phyloP scores from a whole-genome alignment of 2,329 filamentous ascomycete genomes.

The Aspergillus eucalypticola region DNA sequence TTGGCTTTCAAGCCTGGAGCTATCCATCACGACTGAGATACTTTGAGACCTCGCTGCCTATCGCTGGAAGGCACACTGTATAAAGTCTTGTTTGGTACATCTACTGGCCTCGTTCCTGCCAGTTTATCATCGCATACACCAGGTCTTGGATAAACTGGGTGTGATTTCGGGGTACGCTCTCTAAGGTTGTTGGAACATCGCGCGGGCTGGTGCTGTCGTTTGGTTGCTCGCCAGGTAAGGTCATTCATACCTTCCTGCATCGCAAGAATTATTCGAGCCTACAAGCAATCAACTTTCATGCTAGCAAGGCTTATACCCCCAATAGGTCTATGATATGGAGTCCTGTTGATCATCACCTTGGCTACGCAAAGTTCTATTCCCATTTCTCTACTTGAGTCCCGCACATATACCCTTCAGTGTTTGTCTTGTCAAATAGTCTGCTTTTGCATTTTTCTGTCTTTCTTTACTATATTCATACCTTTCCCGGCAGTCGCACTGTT shows the following conservation, averaged over 20 bases:
- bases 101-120: background rate
- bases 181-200: background rate
- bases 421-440: constrained; percentile 20
- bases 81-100: background rate
- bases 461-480: background rate
- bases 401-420: constrained; percentile 27
- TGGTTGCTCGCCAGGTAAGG: constrained; percentile 14
- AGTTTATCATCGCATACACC: background rate
- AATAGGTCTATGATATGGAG: constrained; percentile 19
- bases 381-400: constrained; percentile 11
- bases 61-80: background rate
- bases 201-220: background rate
- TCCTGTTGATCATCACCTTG: constrained; percentile 27
- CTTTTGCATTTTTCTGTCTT: constrained; percentile 4
- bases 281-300: background rate
- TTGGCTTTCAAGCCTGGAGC: constrained; percentile 9
- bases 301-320: constrained; percentile 15
- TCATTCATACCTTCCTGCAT: constrained; percentile 6
- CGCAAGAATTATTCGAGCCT: background rate
- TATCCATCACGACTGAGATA: background rate
- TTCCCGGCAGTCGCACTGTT: background rate
- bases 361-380: constrained; percentile 26
- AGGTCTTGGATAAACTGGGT: background rate
- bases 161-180: background rate
- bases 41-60: background rate